Percentiles rank a stretch among this genome's conserved stretches.
phyloP scores from a whole-genome alignment of 2,329 filamentous ascomycete genomes.

The Colletotrichum limetticola region DNA sequence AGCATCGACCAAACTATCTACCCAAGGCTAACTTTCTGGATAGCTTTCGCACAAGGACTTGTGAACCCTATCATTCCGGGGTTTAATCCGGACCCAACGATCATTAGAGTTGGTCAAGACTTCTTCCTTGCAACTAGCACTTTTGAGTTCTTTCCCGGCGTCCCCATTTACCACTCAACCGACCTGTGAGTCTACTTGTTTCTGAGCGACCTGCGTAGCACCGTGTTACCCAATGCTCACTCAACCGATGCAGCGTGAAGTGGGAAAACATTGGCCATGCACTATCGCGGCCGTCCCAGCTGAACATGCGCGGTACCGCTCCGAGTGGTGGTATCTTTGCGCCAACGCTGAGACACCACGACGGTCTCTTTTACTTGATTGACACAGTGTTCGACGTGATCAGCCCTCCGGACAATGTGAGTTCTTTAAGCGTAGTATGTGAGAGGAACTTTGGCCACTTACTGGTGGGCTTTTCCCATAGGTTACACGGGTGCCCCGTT shows the following conservation, averaged over 20 bases:
- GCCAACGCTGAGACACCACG: conserved; percentile 28
- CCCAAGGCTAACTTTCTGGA: not conserved
- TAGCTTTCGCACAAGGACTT: conserved; percentile 8
- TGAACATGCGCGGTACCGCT: conserved; percentile 33
- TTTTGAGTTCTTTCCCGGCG: conserved; percentile 34
- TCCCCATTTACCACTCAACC: conserved; percentile 33
- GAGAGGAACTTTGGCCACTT: rapidly evolving
- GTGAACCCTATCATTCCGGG: conserved; percentile 35
- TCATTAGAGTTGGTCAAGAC: conserved; percentile 30
- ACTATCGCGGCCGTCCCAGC: conserved; percentile 27
- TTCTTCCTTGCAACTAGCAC: conserved; percentile 34
- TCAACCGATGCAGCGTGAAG: conserved; percentile 13
- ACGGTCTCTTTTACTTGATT: conserved; percentile 30
- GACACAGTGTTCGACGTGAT: conserved; percentile 33
- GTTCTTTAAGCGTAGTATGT: not conserved
- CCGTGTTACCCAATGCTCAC: no score
- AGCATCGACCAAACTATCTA: not conserved
- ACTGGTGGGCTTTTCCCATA: not conserved
- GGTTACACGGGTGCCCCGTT: conserved; percentile 31
- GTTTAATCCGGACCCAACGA: conserved; percentile 34
- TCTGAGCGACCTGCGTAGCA: no score
- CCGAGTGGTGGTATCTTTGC: conserved; percentile 35
- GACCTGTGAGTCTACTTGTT: conserved; percentile 20
- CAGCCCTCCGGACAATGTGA: conserved; percentile 33
- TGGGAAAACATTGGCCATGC: conserved; percentile 36